phyloP scores from a whole-genome alignment of 495 filamentous ascomycete species.

The Podospora pseudocomata region DNA sequence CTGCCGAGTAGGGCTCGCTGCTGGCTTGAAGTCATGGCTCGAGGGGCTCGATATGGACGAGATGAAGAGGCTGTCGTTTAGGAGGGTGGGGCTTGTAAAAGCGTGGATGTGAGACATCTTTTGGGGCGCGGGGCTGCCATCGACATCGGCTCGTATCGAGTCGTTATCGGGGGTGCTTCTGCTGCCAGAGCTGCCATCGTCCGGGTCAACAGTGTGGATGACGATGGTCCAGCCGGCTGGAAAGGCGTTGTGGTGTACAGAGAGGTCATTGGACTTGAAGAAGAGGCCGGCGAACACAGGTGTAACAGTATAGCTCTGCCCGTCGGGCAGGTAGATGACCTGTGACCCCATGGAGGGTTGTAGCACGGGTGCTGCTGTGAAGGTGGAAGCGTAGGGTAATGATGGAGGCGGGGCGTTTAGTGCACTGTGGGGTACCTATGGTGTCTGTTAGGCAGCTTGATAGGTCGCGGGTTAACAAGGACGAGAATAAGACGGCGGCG shows the following conservation, averaged over 20 bases:
- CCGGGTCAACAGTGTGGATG: conserved; percentile 59
- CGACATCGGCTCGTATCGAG: neutral
- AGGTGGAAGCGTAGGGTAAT: neutral
- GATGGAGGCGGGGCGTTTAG: neutral
- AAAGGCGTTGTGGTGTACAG: conserved; percentile 62
- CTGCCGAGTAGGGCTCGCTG: conserved; percentile 73
- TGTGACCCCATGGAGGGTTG: conserved; percentile 37
- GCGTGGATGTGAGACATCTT: conserved; percentile 50
- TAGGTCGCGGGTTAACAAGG: neutral
- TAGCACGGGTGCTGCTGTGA: neutral
- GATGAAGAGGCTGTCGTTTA: conserved; percentile 79
- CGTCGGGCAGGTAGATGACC: conserved; percentile 71
- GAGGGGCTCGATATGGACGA: conserved; percentile 84
- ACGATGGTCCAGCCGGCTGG: conserved; percentile 87
- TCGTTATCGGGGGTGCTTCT: conserved; percentile 21
- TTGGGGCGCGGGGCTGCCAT: conserved; percentile 9
- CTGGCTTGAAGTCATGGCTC: conserved; percentile 71
- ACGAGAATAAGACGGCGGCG: neutral
- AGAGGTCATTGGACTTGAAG: conserved; percentile 80
- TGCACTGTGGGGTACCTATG: conserved; percentile 8
- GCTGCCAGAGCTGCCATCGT: neutral
- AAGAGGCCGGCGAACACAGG: conserved; percentile 84
- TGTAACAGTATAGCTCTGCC: conserved; percentile 72
- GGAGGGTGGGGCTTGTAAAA: conserved; percentile 68
- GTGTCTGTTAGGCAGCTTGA: neutral